Base-by-base conservation (phyloP, 164 flowering plant species). In the Kalanchoe fedtschenkoi region DNA sequence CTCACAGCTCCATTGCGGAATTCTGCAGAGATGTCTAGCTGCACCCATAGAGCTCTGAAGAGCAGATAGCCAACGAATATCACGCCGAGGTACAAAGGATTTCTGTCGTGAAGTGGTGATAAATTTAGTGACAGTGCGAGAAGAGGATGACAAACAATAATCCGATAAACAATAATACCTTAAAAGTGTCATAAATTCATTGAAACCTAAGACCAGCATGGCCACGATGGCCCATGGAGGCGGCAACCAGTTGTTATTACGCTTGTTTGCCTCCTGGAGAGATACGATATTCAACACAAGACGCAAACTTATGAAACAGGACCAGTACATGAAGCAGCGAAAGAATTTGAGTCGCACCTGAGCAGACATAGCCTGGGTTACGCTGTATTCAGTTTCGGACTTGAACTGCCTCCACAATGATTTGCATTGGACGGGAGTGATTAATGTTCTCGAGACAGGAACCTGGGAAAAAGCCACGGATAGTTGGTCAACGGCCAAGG, bases 201-300 rank as follows among this genome's bases (percentile, higher is more conserved):
- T 89, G 69, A 91, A 91, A 21, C 98, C 98, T 22, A 91, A 76
- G 55, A 89, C 54, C 67, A 85, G 30, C 78, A 91, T 62, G 0
- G 96, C 95, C 58, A 70, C 71, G 54, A 91, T 85, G 60, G 95
- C 98, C 98, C 98, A 91, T 71, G 95, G 88, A 62, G 98, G 98
- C 63, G 98, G 98, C 38, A 91, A 72, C 96, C 95, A 89, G 81
- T 86, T 87, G 85, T 87, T 91, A 61, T 68, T 87, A 41, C 89
- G 81, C 72, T 74, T 89, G 71, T 75, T 73, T 35, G 98, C 96
- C 74, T 89, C 98, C 96, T 91, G 81, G 54, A 69, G 68, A 42
- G 55, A 22, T n/a, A 61, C n/a, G 8, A 44, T 19, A n/a, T n/a
- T n/a, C n/a, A n/a, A n/a, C n/a, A 44, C 0, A 51, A 24, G 29